A percentile compares a stretch with the other conserved stretches of the same genome.
Conservation (phyloP, 345 rosid species). For the Nephelium lappaceum region DNA sequence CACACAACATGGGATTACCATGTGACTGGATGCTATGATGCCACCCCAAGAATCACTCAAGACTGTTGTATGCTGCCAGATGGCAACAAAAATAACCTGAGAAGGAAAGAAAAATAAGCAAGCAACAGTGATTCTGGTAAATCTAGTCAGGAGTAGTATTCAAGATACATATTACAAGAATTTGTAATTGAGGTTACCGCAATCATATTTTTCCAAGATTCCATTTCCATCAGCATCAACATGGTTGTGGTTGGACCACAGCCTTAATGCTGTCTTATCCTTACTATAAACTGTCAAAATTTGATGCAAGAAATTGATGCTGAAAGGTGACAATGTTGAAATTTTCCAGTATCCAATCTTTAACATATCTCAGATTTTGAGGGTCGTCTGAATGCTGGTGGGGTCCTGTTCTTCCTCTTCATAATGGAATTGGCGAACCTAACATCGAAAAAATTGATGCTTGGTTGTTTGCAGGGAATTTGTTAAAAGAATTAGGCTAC, state of each 20-base stretch:
- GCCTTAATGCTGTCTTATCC: background rate
- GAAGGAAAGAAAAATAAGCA: background rate
- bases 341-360: background rate
- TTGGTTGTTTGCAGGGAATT: background rate
- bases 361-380: background rate
- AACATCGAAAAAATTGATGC: background rate
- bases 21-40: no score
- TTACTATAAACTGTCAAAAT: background rate
- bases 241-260: constrained; percentile 6
- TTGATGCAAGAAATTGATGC: background rate
- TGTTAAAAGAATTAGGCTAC: no score
- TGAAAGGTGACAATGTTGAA: constrained; percentile 7
- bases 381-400: background rate
- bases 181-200: background rate
- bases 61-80: background rate
- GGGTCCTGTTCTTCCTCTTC: background rate
- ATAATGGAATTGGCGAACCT: no score
- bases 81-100: background rate
- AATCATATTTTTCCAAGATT: background rate
- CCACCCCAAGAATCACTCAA: no score
- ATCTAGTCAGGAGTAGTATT: background rate
- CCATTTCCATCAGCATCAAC: background rate
- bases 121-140: background rate
- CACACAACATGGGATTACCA: no score
- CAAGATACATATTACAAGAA: background rate